Conservation (phyloP, 2,329 filamentous ascomycete species). For the Beauveria sp. region DNA sequence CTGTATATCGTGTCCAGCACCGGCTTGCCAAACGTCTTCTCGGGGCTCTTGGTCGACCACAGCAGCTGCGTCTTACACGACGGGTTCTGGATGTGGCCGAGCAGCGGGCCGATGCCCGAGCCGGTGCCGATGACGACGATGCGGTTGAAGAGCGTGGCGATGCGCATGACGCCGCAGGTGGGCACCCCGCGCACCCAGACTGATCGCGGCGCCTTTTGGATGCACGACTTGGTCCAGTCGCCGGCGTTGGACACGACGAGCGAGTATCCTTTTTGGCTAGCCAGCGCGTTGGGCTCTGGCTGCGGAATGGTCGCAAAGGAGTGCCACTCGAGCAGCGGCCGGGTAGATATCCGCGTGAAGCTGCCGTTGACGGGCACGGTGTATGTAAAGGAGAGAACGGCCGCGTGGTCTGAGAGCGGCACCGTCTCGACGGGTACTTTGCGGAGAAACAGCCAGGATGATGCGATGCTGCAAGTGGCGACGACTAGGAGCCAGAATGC, state of each 20-base stretch:
- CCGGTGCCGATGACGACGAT: conserved; percentile 64
- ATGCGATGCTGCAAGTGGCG: conserved; percentile 57
- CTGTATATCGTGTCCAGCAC: conserved; percentile 48
- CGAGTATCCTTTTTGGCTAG: conserved; percentile 46
- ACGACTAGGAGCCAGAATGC: conserved; percentile 60
- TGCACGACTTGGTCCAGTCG: conserved; percentile 63
- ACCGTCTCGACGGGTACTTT: conserved; percentile 59
- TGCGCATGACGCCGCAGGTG: conserved; percentile 58
- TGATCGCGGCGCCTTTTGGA: conserved; percentile 50
- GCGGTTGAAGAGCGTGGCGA: conserved; percentile 57
- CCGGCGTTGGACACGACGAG: conserved; percentile 65
- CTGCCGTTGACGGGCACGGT: conserved; percentile 43
- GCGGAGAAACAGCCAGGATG: conserved; percentile 67
- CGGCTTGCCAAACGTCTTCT: conserved; percentile 52
- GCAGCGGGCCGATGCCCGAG: conserved; percentile 63
- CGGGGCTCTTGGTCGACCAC: conserved; percentile 59
- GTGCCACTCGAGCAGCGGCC: conserved; percentile 65
- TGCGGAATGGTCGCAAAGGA: conserved; percentile 68
- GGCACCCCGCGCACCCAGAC: conserved; percentile 64
- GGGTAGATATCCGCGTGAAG: conserved; percentile 49
- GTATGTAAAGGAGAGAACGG: conserved; percentile 63
- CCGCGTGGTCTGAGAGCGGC: conserved; percentile 62
- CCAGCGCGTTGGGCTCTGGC: conserved; percentile 39
- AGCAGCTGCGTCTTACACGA: conserved; percentile 51
- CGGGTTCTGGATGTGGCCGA: conserved; percentile 49